Evolutionary conservation across 1,139 yeast species (phyloP).

Genomic region (Saccharomyces hybrid): DNA sequence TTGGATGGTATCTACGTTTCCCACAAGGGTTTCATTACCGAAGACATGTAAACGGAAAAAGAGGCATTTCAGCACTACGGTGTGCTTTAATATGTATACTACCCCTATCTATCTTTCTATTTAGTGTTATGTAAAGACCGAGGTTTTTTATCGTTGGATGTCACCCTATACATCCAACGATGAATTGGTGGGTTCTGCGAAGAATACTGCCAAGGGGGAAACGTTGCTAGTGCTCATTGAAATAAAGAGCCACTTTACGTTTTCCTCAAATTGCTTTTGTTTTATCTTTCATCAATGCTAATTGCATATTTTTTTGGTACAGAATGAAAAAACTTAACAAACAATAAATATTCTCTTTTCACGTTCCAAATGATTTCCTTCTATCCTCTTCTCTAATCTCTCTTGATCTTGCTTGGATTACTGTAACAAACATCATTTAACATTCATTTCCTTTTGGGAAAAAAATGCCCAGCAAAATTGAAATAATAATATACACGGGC

Average conservation of each 20-base stretch:
- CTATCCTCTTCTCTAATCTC: not conserved
- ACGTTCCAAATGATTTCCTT: not conserved
- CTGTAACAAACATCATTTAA: not conserved
- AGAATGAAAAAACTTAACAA: not conserved
- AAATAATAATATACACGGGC: not conserved
- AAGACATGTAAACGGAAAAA: slow-evolving; percentile 29
- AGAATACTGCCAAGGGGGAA: slow-evolving; percentile 6
- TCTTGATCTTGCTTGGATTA: not conserved
- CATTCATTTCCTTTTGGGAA: no score
- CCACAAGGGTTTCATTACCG: slow-evolving; percentile 79
- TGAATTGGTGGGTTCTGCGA: not conserved
- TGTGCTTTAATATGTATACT: slow-evolving; percentile 4
- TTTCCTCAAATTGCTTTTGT: slow-evolving; percentile 5
- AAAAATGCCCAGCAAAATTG: not conserved
- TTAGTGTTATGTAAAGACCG: slow-evolving; percentile 2
- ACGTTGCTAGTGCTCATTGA: slow-evolving; percentile 29
- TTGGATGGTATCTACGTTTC: slow-evolving; percentile 99
- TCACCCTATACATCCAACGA: not conserved
- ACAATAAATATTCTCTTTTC: not conserved
- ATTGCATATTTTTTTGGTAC: not conserved
- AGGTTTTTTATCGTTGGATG: not conserved
- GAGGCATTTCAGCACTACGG: not conserved
- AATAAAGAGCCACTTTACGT: slow-evolving; percentile 28
- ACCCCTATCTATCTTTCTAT: slow-evolving; percentile 2
- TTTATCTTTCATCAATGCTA: not conserved